phyloP scores from a whole-genome alignment of 352 stramenopile species.

The Plasmopara viticola region DNA sequence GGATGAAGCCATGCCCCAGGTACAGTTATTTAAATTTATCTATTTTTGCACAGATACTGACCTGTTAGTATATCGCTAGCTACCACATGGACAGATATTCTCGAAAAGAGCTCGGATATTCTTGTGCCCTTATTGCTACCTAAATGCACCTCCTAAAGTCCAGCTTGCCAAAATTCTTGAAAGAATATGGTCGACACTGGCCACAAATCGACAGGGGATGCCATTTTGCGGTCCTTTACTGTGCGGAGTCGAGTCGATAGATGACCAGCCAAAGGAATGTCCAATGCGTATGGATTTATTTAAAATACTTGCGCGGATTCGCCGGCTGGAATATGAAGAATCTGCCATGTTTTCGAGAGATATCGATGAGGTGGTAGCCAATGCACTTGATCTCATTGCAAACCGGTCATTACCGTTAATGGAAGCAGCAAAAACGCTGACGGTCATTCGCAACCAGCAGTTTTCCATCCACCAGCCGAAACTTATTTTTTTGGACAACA shows the following conservation, averaged over 20 bases:
- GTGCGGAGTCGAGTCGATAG: constrained; percentile 40
- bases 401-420: constrained; percentile 53
- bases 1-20: constrained; percentile 48
- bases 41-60: constrained; percentile 4
- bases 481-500: constrained; percentile 52
- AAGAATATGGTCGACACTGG: constrained; percentile 79
- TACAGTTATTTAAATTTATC: constrained; percentile 17
- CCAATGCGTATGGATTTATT: constrained; percentile 53
- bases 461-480: constrained; percentile 61
- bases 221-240: constrained; percentile 75
- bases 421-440: constrained; percentile 62
- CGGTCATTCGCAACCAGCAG: constrained; percentile 74
- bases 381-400: constrained; percentile 55
- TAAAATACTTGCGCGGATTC: constrained; percentile 64
- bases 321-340: constrained; percentile 61
- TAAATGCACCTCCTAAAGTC: constrained; percentile 49
- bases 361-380: constrained; percentile 54
- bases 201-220: constrained; percentile 80
- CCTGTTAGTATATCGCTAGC: constrained; percentile 24
- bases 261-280: constrained; percentile 15
- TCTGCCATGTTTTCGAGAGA: constrained; percentile 56
- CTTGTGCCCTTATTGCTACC: constrained; percentile 61
- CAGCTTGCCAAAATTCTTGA: constrained; percentile 73
- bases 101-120: constrained; percentile 66
- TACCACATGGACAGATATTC: constrained; percentile 53